Conservation (phyloP, 371 early-diverging fungal species). For the Mucor sp. region DNA sequence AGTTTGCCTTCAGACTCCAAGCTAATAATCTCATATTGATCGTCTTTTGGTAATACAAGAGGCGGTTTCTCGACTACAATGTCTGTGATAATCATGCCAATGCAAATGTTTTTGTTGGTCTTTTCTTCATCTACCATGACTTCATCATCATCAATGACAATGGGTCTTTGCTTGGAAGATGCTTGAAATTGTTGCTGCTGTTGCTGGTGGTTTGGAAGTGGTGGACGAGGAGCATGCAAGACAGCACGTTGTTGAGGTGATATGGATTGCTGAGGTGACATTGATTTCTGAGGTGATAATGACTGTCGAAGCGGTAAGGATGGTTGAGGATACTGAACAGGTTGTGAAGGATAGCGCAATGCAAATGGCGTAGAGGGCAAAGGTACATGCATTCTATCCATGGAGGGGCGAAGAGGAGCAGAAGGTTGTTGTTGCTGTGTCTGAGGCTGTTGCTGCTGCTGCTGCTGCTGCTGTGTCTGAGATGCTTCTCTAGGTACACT, state of each 20-base stretch:
- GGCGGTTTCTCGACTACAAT: conserved; percentile 33
- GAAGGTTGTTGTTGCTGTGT: background rate
- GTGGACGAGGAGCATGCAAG: background rate
- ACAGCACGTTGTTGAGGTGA: background rate
- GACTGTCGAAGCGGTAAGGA: no score
- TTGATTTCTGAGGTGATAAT: background rate
- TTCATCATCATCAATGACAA: conserved; percentile 1
- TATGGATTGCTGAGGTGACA: background rate
- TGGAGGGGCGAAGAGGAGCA: background rate
- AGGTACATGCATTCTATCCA: background rate
- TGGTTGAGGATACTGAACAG: background rate
- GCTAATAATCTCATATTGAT: conserved; percentile 36
- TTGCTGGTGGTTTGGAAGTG: background rate
- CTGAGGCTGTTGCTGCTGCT: background rate
- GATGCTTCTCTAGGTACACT: background rate
- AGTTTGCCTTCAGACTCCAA: conserved; percentile 39
- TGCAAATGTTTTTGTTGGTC: conserved; percentile 33
- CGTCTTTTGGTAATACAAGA: conserved; percentile 36
- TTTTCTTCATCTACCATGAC: conserved; percentile 27
- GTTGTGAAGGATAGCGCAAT: background rate
- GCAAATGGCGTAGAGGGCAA: background rate
- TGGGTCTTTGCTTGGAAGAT: background rate
- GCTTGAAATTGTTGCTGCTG: background rate
- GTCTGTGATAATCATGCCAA: conserved; percentile 50
- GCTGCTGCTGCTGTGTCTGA: background rate